Evolutionary conservation across 179 eudicot genomes (phyloP).

Genomic region (Sideroxylon spinosum): DNA sequence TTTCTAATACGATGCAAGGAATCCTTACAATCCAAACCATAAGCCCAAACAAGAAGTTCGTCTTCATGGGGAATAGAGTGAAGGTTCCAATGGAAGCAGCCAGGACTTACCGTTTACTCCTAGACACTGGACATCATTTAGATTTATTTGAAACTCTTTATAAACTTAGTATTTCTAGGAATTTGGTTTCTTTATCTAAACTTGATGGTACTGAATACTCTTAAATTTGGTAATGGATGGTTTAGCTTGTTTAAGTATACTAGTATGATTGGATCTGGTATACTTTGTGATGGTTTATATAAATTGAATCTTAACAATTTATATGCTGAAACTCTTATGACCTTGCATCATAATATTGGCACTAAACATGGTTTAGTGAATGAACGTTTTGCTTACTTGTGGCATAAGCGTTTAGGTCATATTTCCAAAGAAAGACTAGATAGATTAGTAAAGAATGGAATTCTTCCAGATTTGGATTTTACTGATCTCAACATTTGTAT

Average conservation of each 20-base stretch:
- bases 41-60: slow-evolving; percentile 5
- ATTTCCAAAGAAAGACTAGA: no score
- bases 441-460: no score
- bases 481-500: no score
- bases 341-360: no score
- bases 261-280: neutral
- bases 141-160: slow-evolving; percentile 14
- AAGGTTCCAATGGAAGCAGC: slow-evolving; percentile 20
- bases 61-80: slow-evolving; percentile 6
- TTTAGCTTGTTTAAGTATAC: slow-evolving; percentile 12
- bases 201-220: neutral
- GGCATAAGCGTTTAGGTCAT: slow-evolving; percentile 6
- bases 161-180: slow-evolving; percentile 7
- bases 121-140: slow-evolving; percentile 14
- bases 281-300: slow-evolving; percentile 14
- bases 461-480: no score
- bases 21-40: slow-evolving; percentile 11
- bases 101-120: slow-evolving; percentile 4
- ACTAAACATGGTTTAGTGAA: no score
- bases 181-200: slow-evolving; percentile 15
- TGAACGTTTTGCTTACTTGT: neutral
- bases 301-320: slow-evolving; percentile 7
- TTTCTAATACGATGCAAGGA: no score
- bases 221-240: neutral
- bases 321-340: neutral